Evolutionary conservation across 1,284 basidiomycete species (phyloP).

Genomic region (Ceratobasidium sp.): DNA sequence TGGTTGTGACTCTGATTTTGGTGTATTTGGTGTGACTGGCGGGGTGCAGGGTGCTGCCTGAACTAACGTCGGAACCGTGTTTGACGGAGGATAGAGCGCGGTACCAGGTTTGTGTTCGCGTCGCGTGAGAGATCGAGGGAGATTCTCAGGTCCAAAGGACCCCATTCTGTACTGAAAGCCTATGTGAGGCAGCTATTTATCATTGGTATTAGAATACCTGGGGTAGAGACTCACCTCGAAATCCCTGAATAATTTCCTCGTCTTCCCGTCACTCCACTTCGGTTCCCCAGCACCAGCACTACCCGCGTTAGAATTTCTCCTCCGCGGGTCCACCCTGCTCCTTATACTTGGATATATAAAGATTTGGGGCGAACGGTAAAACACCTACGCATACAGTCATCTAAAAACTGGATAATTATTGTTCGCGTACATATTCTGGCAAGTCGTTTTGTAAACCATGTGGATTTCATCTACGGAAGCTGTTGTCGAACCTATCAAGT

Average conservation of each 20-base stretch:
- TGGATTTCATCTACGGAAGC: no score
- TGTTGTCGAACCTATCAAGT: no score
- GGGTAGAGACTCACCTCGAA: slow-evolving; percentile 75
- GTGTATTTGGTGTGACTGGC: slow-evolving; percentile 51
- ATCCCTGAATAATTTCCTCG: slow-evolving; percentile 97
- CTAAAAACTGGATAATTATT: no score
- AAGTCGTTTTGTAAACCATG: no score
- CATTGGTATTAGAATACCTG: background rate
- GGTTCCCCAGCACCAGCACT: background rate
- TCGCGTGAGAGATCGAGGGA: slow-evolving; percentile 88
- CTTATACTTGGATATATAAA: no score
- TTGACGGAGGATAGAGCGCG: slow-evolving; percentile 31
- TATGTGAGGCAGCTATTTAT: slow-evolving; percentile 53
- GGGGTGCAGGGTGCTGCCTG: slow-evolving; percentile 50
- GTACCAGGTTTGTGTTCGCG: slow-evolving; percentile 68
- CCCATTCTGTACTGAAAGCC: slow-evolving; percentile 96
- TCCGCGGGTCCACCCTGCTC: no score
- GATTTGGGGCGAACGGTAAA: no score
- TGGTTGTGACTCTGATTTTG: slow-evolving; percentile 58
- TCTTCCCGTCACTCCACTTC: slow-evolving; percentile 84
- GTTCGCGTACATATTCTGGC: no score
- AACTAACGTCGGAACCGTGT: slow-evolving; percentile 29
- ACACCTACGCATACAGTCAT: no score
- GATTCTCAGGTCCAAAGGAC: slow-evolving; percentile 85
- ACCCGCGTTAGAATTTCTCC: background rate